A percentile compares a stretch with the other conserved stretches of the same genome.
These are phyloP conservation scores for Punica granatum DNA, from an alignment of 345 rosid species.

Conservation along the genomic window DNA sequence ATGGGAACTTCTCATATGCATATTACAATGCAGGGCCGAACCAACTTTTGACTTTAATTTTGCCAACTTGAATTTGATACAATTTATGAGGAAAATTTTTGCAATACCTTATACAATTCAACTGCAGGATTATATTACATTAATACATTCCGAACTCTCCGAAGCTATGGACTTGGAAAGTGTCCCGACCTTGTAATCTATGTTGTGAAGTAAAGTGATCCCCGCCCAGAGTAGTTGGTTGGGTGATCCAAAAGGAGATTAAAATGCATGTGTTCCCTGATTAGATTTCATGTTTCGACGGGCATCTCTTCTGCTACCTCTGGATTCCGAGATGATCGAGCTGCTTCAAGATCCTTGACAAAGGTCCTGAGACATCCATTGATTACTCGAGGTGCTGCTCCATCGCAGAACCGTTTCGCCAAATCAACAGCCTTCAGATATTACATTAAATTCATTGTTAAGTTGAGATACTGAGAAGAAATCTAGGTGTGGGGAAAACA, in stretches of 20 bases:
- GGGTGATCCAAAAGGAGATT: too few species aligned
- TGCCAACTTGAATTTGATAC: background rate
- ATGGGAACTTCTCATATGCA: too few species aligned
- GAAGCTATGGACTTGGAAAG: background rate
- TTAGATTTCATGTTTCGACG: constrained; percentile 3
- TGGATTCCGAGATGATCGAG: constrained; percentile 20
- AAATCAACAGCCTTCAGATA: constrained; percentile 85
- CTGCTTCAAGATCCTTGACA: constrained; percentile 42
- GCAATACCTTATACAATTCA: background rate
- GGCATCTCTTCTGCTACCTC: constrained; percentile 22
- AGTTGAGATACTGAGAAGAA: background rate
- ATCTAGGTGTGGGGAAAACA: background rate
- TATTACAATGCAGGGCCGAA: too few species aligned
- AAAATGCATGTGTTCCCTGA: background rate
- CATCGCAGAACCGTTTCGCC: constrained; percentile 93
- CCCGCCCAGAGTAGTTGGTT: too few species aligned
- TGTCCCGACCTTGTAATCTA: background rate
- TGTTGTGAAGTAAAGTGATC: too few species aligned
- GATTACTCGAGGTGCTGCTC: constrained; percentile 83
- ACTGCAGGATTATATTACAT: background rate
- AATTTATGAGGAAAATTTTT: too few species aligned
- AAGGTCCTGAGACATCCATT: constrained; percentile 93
- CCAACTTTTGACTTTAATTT: too few species aligned
- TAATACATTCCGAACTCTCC: background rate
- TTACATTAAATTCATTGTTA: background rate